A percentile compares a stretch with the other conserved stretches of the same genome.
phyloP scores from a whole-genome alignment of 257 asterid genomes.

The Galeopsis tetrahit region DNA sequence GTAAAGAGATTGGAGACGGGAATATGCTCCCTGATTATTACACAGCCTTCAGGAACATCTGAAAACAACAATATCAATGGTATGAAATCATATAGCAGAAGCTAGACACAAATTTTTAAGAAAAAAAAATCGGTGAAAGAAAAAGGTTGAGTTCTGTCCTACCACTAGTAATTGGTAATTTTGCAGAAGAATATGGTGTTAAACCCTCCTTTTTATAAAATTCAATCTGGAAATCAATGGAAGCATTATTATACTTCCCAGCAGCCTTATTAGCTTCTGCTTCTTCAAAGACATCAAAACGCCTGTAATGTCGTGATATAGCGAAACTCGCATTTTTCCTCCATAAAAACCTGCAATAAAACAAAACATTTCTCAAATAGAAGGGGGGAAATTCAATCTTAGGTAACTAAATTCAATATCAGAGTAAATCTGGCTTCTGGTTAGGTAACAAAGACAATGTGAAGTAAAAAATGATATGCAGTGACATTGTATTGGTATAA shows the following conservation, averaged over 20 bases:
- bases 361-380: not conserved
- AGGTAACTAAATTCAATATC: not conserved
- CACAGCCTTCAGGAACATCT: slow-evolving; percentile 99
- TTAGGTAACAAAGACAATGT: not conserved
- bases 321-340: slow-evolving; percentile 93
- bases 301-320: slow-evolving; percentile 86
- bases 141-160: slow-evolving; percentile 20
- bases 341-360: slow-evolving; percentile 78
- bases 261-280: slow-evolving; percentile 98
- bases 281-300: slow-evolving; percentile 88
- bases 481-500: not conserved
- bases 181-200: slow-evolving; percentile 75
- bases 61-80: slow-evolving; percentile 25
- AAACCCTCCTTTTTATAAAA: slow-evolving; percentile 84
- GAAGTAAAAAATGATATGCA: not conserved
- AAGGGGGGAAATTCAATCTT: not conserved
- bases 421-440: not conserved
- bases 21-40: slow-evolving; percentile 79
- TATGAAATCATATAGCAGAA: slow-evolving; percentile 19
- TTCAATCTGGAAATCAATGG: slow-evolving; percentile 90
- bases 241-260: slow-evolving; percentile 78
- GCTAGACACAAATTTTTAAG: not conserved
- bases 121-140: not conserved
- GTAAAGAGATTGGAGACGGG: slow-evolving; percentile 90
- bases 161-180: slow-evolving; percentile 90